Percentiles rank a stretch among this genome's conserved stretches.
Evolutionary conservation across 176 grass and related monocot species (phyloP).

Genomic region (Oryza glaberrima): DNA sequence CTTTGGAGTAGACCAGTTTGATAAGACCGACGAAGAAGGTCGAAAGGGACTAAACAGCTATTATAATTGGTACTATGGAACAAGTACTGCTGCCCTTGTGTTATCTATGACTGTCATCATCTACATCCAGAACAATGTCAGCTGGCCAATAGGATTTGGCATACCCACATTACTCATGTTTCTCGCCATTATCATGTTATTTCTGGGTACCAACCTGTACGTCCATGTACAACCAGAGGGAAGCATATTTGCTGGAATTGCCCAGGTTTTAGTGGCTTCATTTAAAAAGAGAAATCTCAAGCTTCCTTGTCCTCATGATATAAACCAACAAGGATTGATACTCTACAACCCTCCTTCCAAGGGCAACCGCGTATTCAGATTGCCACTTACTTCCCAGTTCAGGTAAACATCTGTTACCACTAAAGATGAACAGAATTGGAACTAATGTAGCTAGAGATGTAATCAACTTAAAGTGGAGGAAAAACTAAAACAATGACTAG

Average conservation of each 20-base stretch:
- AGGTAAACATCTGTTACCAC: conserved; percentile 32
- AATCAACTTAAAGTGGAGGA: not conserved
- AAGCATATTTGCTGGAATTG: conserved; percentile 59
- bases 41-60: conserved; percentile 53
- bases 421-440: not conserved
- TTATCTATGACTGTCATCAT: conserved; percentile 53
- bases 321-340: conserved; percentile 55
- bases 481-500: not conserved
- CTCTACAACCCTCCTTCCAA: conserved; percentile 51
- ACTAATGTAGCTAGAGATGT: conserved; percentile 1
- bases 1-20: conserved; percentile 67
- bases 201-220: conserved; percentile 56
- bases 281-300: conserved; percentile 58
- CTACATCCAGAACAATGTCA: conserved; percentile 65
- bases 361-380: conserved; percentile 45
- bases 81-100: conserved; percentile 49
- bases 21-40: conserved; percentile 47
- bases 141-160: conserved; percentile 73
- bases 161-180: conserved; percentile 61
- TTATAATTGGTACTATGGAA: conserved; percentile 69
- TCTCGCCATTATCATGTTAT: conserved; percentile 53
- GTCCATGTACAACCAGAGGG: conserved; percentile 61
- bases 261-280: conserved; percentile 56
- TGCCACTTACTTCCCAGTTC: conserved; percentile 72
- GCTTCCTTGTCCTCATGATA: conserved; percentile 52